phyloP scores from a whole-genome alignment of 2,329 filamentous ascomycete genomes.

The Thermomyces lanuginosus region DNA sequence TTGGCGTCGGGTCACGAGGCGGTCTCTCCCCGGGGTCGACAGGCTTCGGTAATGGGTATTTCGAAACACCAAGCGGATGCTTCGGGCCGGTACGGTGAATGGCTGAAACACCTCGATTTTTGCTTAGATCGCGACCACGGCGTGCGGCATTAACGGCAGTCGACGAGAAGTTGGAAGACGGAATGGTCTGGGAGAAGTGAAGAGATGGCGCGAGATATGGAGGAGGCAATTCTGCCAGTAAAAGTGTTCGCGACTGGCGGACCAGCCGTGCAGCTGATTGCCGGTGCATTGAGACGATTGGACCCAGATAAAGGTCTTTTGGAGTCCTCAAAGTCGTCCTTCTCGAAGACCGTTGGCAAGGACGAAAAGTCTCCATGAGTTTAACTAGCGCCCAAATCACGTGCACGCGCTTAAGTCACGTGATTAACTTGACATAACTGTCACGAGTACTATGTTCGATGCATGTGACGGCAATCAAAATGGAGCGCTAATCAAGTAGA shows the following conservation, averaged over 20 bases:
- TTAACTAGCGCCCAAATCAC: too few species aligned
- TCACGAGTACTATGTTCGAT: too few species aligned
- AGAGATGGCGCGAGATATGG: conserved; percentile 29
- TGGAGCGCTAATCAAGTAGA: too few species aligned
- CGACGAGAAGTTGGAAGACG: conserved; percentile 33
- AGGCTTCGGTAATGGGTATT: conserved; percentile 57
- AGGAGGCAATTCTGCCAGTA: conserved; percentile 25
- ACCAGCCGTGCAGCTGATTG: conserved; percentile 18
- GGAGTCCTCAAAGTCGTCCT: too few species aligned
- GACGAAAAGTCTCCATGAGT: too few species aligned
- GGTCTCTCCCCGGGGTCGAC: conserved; percentile 38
- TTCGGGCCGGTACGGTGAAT: conserved; percentile 61
- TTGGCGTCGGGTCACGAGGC: conserved; percentile 39
- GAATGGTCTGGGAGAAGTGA: conserved; percentile 20
- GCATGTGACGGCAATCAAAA: too few species aligned
- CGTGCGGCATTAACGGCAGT: conserved; percentile 33
- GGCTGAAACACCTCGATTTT: conserved; percentile 63
- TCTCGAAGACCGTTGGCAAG: too few species aligned
- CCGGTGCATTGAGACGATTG: conserved; percentile 23
- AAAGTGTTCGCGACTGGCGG: conserved; percentile 17
- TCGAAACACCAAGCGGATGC: conserved; percentile 56
- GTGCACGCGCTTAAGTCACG: too few species aligned
- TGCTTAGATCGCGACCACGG: conserved; percentile 57
- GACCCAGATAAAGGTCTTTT: too few species aligned
- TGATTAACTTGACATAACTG: too few species aligned